Evolutionary conservation across 2,329 filamentous ascomycete species (phyloP), one percentile per base, ranked within the genome.

Genomic region (Verticillium dahliae): DNA sequence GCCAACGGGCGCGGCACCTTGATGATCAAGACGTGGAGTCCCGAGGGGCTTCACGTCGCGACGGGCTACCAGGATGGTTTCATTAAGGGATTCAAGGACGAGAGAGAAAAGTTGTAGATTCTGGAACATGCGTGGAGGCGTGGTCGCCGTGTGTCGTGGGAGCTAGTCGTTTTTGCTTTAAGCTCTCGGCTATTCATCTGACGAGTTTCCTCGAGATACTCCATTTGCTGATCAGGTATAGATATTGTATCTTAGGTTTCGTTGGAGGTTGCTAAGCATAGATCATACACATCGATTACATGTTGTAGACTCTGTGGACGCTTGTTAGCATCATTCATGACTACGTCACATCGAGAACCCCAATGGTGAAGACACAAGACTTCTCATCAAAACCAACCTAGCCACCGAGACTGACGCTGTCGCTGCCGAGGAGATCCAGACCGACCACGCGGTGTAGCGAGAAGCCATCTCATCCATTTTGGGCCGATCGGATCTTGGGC

Each of bases 61-160:
- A 83, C 79, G 1, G 80, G 79, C 56, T 84, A 82, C 62, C 82
- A 85, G 65, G 82, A 85, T 63, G 82, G 81, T 3, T 75, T 83
- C 6, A 61, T 64, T 39, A 68, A 66, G 62, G 67, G 62, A 59
- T 62, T 65, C 6, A 65, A 62, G 34, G 64, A 64, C 50, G 65
- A 59, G 11, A 56, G 63, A 11, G 65, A 61, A 18, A 74, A 69
- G 64, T 56, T 74, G 18, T 73, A 41, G 39, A n/a, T 11, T 41
- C 15, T 41, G 6, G 27, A 4, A 27, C 27, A 3, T 27, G 27
- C 27, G 4, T 27, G 27, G 27, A 27, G 27, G 27, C 27, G 27
- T 27, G 27, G 27, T 27, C 27, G 27, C 27, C 27, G 18, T 27
- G 27, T 27, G 3, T 27, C 27, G 27, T 27, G 27, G 27, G 27